Evolutionary conservation across 1,139 yeast genomes (phyloP), one percentile per base, ranked within the genome.

Genomic region (Tardiomyces depauwii): DNA sequence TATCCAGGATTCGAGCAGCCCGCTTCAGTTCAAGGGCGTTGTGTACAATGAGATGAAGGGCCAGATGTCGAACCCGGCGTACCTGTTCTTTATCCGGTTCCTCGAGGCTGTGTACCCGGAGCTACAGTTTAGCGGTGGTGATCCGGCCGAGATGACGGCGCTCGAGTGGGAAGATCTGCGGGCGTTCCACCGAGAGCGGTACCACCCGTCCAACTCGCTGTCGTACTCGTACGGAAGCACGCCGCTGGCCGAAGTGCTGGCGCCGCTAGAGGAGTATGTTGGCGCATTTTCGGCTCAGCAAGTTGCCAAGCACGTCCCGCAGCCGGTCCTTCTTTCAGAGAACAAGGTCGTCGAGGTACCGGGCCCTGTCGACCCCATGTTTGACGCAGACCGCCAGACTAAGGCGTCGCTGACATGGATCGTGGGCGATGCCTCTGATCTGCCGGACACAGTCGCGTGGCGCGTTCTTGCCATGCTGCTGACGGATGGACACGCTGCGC

Each of bases 31-130:
- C 62, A 91, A 91, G 65, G 99, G 99, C 39, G 98, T 91, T 32
- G 99, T 91, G 1, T 91, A 84, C 64, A 91, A 91, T 60, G 99
- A 91, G 67, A 91, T 91, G 99, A 91, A 93, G 64, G 99, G 99
- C 5, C 97, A 91, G 66, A 78, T 87, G 59, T 84, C 96, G 1
- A 91, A 87, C 61, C 78, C 96, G 0, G 78, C 89, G 3, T 93
- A 91, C 62, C 75, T 82, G 56, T 88, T 76, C 62, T 89, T 88
- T 76, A 85, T 82, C 55, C 78, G 81, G 53, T 91, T 81, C 67
- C 88, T 85, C 61, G 85, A 86, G 62, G 68, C 88, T n/a, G 74
- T 89, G 14, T 91, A 87, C 58, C 91, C 95, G 1, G 74, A 88
- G 11, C 69, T 91, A 54, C 76, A 87, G 57, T 87, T 88, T 64